Conservation (phyloP, 176 grass and related monocot species). For the Aegilops tauschii region DNA sequence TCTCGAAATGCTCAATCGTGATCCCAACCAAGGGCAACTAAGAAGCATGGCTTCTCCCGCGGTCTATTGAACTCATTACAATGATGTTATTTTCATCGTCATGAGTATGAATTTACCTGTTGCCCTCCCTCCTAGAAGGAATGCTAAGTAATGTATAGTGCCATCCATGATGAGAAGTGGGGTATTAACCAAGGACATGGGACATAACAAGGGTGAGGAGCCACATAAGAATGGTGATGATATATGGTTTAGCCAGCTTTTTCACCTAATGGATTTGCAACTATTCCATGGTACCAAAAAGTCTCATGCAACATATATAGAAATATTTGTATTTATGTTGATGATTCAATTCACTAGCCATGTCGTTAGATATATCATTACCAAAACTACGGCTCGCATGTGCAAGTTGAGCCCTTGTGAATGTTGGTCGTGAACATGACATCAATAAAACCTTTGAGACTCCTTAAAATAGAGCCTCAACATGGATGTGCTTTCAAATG, state of each 20-base stretch:
- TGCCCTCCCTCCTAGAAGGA: not conserved
- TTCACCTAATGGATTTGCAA: not conserved
- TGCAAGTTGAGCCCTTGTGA: not conserved
- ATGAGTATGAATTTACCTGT: not conserved
- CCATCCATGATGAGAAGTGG: too few relatives aligned
- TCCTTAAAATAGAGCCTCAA: too few relatives aligned
- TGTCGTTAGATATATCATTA: not conserved
- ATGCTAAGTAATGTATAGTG: not conserved
- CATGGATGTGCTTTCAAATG: too few relatives aligned
- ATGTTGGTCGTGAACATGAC: not conserved
- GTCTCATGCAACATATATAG: not conserved
- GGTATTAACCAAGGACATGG: too few relatives aligned
- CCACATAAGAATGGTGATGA: not conserved
- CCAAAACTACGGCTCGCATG: not conserved
- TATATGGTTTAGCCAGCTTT: not conserved
- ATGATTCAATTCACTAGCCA: not conserved
- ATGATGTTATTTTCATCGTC: not conserved
- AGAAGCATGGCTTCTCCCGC: not conserved
- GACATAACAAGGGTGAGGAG: not conserved
- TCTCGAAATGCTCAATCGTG: not conserved
- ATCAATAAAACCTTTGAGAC: too few relatives aligned
- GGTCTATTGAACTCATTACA: not conserved
- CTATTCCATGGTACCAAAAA: not conserved
- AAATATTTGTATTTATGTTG: not conserved
- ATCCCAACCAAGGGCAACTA: not conserved